phyloP scores from a whole-genome alignment of 2,329 filamentous ascomycete species.

The Coniochaeta sp. region DNA sequence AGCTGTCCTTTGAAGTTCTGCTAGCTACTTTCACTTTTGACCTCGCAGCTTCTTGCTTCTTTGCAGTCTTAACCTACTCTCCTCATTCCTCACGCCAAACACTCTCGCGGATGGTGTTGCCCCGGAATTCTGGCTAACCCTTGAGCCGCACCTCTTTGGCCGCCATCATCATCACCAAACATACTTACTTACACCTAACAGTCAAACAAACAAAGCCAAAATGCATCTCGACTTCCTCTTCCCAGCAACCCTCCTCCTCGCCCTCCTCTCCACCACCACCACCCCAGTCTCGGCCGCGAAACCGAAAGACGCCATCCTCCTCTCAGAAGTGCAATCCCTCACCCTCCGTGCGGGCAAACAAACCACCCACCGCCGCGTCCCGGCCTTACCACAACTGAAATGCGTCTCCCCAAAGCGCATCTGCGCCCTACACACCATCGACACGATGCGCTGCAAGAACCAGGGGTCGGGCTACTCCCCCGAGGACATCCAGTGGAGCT shows the following conservation, averaged over 20 bases:
- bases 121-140: background rate
- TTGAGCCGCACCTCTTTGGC: background rate
- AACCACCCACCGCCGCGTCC: slow-evolving; percentile 70
- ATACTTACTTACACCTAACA: background rate
- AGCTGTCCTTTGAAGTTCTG: background rate
- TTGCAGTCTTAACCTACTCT: background rate
- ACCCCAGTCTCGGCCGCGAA: slow-evolving; percentile 14
- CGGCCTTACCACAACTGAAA: slow-evolving; percentile 69
- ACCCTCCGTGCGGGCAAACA: slow-evolving; percentile 61
- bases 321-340: slow-evolving; percentile 62
- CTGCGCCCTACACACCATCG: slow-evolving; percentile 64
- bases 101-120: background rate
- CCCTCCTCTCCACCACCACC: background rate
- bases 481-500: slow-evolving; percentile 89
- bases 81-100: background rate
- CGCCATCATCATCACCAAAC: background rate
- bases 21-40: background rate
- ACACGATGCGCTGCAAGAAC: slow-evolving; percentile 86
- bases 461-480: slow-evolving; percentile 69
- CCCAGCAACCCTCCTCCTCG: slow-evolving; percentile 1
- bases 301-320: slow-evolving; percentile 47
- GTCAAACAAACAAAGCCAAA: background rate
- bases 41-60: background rate
- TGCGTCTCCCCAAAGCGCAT: slow-evolving; percentile 62
- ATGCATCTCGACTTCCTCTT: slow-evolving; percentile 1